These are phyloP conservation scores for Aspergillus baeticus DNA, from an alignment of 495 filamentous ascomycete genomes.

Conservation along the genomic window DNA sequence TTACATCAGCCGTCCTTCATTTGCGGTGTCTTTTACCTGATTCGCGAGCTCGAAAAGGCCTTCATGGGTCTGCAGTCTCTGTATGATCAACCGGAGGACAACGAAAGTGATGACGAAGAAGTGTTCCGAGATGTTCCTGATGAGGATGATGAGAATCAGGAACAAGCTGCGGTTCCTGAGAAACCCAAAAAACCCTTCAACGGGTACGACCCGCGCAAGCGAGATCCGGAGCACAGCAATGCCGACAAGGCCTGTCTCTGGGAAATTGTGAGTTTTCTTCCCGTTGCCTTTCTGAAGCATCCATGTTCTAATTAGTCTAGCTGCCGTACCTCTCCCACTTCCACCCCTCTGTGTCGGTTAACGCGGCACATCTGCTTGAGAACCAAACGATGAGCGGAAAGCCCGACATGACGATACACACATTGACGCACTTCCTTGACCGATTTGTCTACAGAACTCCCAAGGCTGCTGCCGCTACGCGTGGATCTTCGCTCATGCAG, in stretches of 20 bases:
- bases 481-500: constrained; percentile 93
- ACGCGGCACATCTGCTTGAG: constrained; percentile 66
- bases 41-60: constrained; percentile 72
- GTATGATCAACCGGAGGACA: constrained; percentile 69
- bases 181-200: constrained; percentile 29
- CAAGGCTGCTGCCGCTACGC: constrained; percentile 59
- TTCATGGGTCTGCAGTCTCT: constrained; percentile 75
- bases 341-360: constrained; percentile 93
- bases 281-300: neutral
- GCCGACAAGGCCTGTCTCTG: constrained; percentile 88
- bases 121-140: constrained; percentile 69
- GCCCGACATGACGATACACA: constrained; percentile 83
- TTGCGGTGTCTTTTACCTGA: constrained; percentile 82
- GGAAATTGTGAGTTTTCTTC: constrained; percentile 65
- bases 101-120: constrained; percentile 67
- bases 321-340: constrained; percentile 78
- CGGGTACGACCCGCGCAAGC: constrained; percentile 81
- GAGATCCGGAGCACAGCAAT: constrained; percentile 87
- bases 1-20: constrained; percentile 92
- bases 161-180: constrained; percentile 19
- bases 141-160: constrained; percentile 41
- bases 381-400: constrained; percentile 72
- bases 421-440: constrained; percentile 91
- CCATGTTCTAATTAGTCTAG: constrained; percentile 25
- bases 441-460: constrained; percentile 94